These are phyloP conservation scores for Phylloporus arenicola DNA, from an alignment of 768 basidiomycete genomes.

Conservation along the genomic window DNA sequence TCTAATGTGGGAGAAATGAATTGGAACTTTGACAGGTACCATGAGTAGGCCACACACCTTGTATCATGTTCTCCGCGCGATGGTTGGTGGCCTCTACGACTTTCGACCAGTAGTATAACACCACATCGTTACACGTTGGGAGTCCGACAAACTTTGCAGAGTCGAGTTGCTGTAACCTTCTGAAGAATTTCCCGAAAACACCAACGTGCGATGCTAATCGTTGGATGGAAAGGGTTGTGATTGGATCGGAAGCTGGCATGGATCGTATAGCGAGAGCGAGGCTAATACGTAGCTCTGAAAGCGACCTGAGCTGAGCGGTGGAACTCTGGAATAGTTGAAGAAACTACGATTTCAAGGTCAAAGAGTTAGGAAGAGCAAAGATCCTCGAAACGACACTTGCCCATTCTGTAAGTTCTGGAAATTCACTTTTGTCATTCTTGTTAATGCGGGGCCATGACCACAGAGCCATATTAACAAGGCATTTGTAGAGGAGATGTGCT, in stretches of 20 bases:
- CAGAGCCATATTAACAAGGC: slow-evolving; percentile 58
- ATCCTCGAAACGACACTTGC: slow-evolving; percentile 32
- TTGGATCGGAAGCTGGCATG: slow-evolving; percentile 30
- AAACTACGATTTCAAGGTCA: slow-evolving; percentile 39
- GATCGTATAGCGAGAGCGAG: slow-evolving; percentile 43
- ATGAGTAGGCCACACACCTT: too few species aligned
- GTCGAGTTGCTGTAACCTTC: slow-evolving; percentile 63
- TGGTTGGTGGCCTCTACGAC: slow-evolving; percentile 62
- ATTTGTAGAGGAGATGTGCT: slow-evolving; percentile 71
- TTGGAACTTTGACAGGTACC: too few species aligned
- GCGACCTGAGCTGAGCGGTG: slow-evolving; percentile 46
- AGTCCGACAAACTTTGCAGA: slow-evolving; percentile 54
- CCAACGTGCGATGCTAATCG: slow-evolving; percentile 63
- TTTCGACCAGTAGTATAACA: slow-evolving; percentile 79
- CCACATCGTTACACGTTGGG: slow-evolving; percentile 57
- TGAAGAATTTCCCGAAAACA: slow-evolving; percentile 75
- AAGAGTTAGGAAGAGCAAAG: not conserved
- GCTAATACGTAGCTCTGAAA: slow-evolving; percentile 54
- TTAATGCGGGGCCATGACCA: slow-evolving; percentile 65
- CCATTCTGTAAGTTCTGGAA: slow-evolving; percentile 46
- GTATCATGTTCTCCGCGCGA: slow-evolving; percentile 45
- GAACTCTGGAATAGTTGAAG: slow-evolving; percentile 57
- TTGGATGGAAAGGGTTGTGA: slow-evolving; percentile 44
- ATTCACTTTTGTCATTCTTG: slow-evolving; percentile 39
- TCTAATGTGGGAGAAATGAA: slow-evolving; percentile 37